Percentiles rank a stretch among this genome's conserved stretches.
phyloP scores from a whole-genome alignment of 2,329 filamentous ascomycete species.

The Penicillium sclerotiorum region DNA sequence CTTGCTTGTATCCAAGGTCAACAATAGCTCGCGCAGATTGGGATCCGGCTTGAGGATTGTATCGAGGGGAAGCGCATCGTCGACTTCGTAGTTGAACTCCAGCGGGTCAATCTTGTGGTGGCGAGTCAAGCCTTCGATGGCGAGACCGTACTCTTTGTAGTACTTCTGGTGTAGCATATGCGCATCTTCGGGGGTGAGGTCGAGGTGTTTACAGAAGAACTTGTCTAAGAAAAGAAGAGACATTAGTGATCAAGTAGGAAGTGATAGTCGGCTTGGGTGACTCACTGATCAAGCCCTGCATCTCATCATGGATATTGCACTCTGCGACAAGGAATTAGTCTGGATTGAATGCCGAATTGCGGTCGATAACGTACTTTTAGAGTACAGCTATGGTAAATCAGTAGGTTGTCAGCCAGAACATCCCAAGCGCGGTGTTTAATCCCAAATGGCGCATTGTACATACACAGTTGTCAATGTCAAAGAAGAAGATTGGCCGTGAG shows the following conservation, averaged over 20 bases:
- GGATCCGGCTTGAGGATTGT: constrained; percentile 78
- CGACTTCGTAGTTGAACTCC: constrained; percentile 91
- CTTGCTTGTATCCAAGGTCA: constrained; percentile 79
- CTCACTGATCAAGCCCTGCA: constrained; percentile 75
- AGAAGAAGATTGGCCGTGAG: constrained; percentile 65
- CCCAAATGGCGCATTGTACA: too few species aligned
- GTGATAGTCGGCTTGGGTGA: constrained; percentile 13
- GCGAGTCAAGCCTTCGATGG: constrained; percentile 89
- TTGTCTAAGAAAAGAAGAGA: constrained; percentile 46
- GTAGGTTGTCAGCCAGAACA: constrained; percentile 12
- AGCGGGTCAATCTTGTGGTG: constrained; percentile 95
- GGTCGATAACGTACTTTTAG: constrained; percentile 63
- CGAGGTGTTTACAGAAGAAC: constrained; percentile 70
- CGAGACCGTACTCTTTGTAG: constrained; percentile 95
- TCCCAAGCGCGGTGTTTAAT: too few species aligned
- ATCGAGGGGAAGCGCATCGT: constrained; percentile 90
- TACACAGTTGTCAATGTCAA: constrained; percentile 97
- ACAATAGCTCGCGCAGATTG: constrained; percentile 72
- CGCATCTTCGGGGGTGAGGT: constrained; percentile 76
- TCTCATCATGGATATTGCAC: constrained; percentile 81
- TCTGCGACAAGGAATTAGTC: constrained; percentile 48
- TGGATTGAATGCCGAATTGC: neutral
- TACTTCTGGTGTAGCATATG: constrained; percentile 84
- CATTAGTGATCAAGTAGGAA: constrained; percentile 3
- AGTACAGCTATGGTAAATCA: constrained; percentile 64